Evolutionary conservation across 2,329 filamentous ascomycete genomes (phyloP), one percentile per base, ranked within the genome.

Genomic region (Ceratocystis albifundus): DNA sequence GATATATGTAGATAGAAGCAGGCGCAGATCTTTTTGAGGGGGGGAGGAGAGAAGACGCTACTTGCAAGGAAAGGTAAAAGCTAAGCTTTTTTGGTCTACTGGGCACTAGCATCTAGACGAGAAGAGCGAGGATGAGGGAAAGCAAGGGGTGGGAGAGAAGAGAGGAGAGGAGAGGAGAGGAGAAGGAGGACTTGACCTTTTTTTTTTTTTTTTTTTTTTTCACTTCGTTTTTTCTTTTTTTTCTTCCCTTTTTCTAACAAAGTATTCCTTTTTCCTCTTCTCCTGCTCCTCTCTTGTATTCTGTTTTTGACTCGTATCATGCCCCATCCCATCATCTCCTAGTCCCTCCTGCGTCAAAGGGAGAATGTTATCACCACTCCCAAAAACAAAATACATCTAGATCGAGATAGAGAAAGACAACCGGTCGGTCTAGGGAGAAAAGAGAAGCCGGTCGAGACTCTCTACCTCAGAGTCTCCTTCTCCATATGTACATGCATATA

Each of bases 31-130:
- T 36, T 62, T 36, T n/a, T 25, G 7, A n/a, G 32, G 59, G 32
- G 7, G 7, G 32, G 32, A 32, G 32, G 7, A 20, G 17, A 61
- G 57, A 61, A 22, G 36, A 20, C 25, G 3, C 12, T 28, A 22
- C 46, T 7, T n/a, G 5, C 25, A 55, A 25, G 50, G 8, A 55
- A 61, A 44, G n/a, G 30, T 32, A 61, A 61, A 41, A 10, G 59
- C 7, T 17, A 25, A 44, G 59, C 59, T 61, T 61, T 61, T 12
- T 41, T 32, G n/a, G 17, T 28, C 22, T 55, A 7, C 50, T 25
- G 30, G 15, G 25, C 12, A 55, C 50, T 55, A 55, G 50, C 50
- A 55, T 55, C 50, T 30, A 55, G 50, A 55, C 50, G 50, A 55
- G 50, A 25, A 55, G 50, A 17, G 25, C 50, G 25, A 15, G 22